A percentile compares a stretch with the other conserved stretches of the same genome.
phyloP scores from a whole-genome alignment of 331 rosid species.

The Phaseolus coccineus region DNA sequence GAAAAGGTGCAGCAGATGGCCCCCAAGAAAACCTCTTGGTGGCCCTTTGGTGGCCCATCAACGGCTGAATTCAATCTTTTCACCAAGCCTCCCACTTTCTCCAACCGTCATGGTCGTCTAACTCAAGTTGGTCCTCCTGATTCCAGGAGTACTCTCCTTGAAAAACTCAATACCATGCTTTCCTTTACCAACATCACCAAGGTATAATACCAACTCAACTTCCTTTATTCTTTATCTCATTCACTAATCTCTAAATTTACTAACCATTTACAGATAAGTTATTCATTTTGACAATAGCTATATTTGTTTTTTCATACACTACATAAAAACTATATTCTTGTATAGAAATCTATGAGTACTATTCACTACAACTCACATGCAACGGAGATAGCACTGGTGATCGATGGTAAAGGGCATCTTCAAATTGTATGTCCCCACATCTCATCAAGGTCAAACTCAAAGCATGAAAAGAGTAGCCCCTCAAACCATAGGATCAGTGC shows the following conservation, averaged over 20 bases:
- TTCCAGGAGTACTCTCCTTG: constrained; percentile 40
- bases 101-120: constrained; percentile 66
- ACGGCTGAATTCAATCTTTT: constrained; percentile 60
- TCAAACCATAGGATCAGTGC: constrained; percentile 47
- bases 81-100: constrained; percentile 44
- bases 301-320: not conserved
- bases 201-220: constrained; percentile 30
- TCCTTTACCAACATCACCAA: constrained; percentile 61
- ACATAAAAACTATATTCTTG: not conserved
- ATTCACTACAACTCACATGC: constrained; percentile 59
- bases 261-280: not conserved
- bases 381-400: constrained; percentile 56
- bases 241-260: not conserved
- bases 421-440: constrained; percentile 72
- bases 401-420: constrained; percentile 58
- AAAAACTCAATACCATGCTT: constrained; percentile 54
- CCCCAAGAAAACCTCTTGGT: constrained; percentile 44
- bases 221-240: not conserved
- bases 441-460: constrained; percentile 26
- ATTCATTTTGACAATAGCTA: no score
- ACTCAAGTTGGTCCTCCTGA: constrained; percentile 47
- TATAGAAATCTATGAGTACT: constrained; percentile 60
- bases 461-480: constrained; percentile 29
- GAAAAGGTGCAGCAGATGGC: constrained; percentile 49
- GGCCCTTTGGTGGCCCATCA: constrained; percentile 49